phyloP scores from a whole-genome alignment of 2,329 filamentous ascomycete genomes.

The Xylaria multiplex region DNA sequence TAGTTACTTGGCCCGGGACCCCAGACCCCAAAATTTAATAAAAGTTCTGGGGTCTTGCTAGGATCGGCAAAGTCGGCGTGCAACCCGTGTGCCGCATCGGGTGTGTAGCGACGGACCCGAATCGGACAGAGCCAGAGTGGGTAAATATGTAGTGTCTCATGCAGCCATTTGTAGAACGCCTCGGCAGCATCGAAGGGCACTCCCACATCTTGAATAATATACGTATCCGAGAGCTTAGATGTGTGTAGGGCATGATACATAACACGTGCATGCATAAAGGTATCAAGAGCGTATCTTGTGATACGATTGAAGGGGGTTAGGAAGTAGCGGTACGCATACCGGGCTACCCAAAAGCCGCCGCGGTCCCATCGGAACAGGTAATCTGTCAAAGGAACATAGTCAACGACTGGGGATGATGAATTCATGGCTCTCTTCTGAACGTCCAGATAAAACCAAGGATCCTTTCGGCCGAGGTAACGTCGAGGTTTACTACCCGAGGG shows the following conservation, averaged over 20 bases:
- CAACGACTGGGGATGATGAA: slow-evolving; percentile 50
- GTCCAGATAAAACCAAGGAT: slow-evolving; percentile 81
- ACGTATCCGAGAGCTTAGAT: slow-evolving; percentile 66
- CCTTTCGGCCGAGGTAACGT: slow-evolving; percentile 65
- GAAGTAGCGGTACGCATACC: slow-evolving; percentile 72
- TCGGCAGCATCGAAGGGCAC: slow-evolving; percentile 56
- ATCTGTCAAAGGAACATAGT: slow-evolving; percentile 70
- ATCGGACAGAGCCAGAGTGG: slow-evolving; percentile 68
- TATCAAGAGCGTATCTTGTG: slow-evolving; percentile 69
- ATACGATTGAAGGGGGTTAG: slow-evolving; percentile 70
- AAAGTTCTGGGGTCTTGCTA: slow-evolving; percentile 47
- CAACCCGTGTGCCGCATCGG: slow-evolving; percentile 57
- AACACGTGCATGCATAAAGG: slow-evolving; percentile 70
- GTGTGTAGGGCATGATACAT: slow-evolving; percentile 74
- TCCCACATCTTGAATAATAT: slow-evolving; percentile 73
- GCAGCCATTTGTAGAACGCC: slow-evolving; percentile 61
- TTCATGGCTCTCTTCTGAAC: slow-evolving; percentile 57
- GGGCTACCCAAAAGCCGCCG: slow-evolving; percentile 74
- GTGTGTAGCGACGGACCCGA: slow-evolving; percentile 54
- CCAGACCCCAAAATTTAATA: slow-evolving; percentile 74
- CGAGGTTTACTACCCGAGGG: slow-evolving; percentile 50
- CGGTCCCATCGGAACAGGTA: slow-evolving; percentile 79
- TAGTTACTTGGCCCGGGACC: slow-evolving; percentile 58
- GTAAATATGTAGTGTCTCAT: slow-evolving; percentile 58
- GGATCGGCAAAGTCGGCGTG: slow-evolving; percentile 58